phyloP scores from a whole-genome alignment of 1,284 basidiomycete species.

The Puccinia hordei region DNA sequence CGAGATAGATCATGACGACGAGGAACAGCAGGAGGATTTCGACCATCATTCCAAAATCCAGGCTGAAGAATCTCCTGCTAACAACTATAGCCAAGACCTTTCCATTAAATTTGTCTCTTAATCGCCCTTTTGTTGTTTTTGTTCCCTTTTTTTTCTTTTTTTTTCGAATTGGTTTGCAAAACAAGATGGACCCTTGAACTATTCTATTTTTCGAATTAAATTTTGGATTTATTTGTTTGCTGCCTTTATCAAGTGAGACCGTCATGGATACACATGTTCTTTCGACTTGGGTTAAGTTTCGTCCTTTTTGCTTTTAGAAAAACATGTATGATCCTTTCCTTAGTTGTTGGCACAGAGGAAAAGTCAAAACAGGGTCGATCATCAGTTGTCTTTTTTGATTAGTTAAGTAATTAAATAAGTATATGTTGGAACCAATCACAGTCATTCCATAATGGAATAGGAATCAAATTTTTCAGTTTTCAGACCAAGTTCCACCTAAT shows the following conservation, averaged over 20 bases:
- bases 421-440: neutral
- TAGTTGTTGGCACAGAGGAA: neutral
- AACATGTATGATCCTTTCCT: neutral
- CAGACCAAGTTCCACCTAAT: no score
- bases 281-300: no score
- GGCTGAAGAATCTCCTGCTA: neutral
- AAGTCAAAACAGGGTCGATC: neutral
- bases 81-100: slow-evolving; percentile 9
- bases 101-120: slow-evolving; percentile 3
- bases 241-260: neutral
- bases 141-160: neutral
- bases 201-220: neutral
- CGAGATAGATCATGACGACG: neutral
- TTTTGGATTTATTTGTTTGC: neutral
- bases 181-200: neutral
- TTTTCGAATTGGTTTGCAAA: neutral
- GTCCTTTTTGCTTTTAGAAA: neutral
- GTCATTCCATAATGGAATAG: no score
- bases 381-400: neutral
- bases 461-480: no score
- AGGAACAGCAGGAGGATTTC: neutral
- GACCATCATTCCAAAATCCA: neutral
- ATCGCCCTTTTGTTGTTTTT: neutral
- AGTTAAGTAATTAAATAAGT: neutral
- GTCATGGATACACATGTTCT: neutral